Evolutionary conservation across 176 grass and related monocot species (phyloP).

Genomic region (Pontederia crassipes): DNA sequence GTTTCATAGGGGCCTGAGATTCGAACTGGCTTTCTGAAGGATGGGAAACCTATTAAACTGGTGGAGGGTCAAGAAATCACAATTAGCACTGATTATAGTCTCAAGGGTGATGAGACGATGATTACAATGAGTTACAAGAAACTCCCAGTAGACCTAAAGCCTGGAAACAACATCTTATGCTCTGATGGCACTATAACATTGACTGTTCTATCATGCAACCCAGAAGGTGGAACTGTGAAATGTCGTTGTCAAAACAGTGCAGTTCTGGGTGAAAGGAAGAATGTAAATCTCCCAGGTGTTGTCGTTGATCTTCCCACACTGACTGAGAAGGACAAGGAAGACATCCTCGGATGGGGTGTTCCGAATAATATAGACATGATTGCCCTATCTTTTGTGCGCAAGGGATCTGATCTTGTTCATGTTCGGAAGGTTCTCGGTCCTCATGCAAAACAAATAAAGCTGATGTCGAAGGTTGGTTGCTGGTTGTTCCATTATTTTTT

Average conservation of each 20-base stretch:
- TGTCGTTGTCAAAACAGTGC: slow-evolving; percentile 9
- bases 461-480: slow-evolving; percentile 11
- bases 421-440: slow-evolving; percentile 6
- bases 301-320: slow-evolving; percentile 11
- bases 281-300: slow-evolving; percentile 12
- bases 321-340: slow-evolving; percentile 13
- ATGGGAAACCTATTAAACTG: slow-evolving; percentile 8
- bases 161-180: slow-evolving; percentile 8
- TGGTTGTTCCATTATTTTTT: background rate
- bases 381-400: slow-evolving; percentile 7
- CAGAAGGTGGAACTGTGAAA: slow-evolving; percentile 1
- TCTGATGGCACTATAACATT: slow-evolving; percentile 8
- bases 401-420: slow-evolving; percentile 12
- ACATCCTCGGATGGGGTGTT: slow-evolving; percentile 8
- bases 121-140: slow-evolving; percentile 14
- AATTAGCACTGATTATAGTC: slow-evolving; percentile 1
- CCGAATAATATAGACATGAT: slow-evolving; percentile 13
- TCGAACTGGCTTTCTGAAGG: slow-evolving; percentile 9
- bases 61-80: slow-evolving; percentile 12
- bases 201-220: slow-evolving; percentile 7
- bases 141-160: slow-evolving; percentile 1
- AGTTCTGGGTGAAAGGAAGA: slow-evolving; percentile 11
- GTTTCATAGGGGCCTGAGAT: slow-evolving; percentile 8
- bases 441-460: slow-evolving; percentile 12
- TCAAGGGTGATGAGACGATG: slow-evolving; percentile 14